These are phyloP conservation scores for Croton laevigatus DNA, from an alignment of 441 rosid genomes.

Conservation along the genomic window DNA sequence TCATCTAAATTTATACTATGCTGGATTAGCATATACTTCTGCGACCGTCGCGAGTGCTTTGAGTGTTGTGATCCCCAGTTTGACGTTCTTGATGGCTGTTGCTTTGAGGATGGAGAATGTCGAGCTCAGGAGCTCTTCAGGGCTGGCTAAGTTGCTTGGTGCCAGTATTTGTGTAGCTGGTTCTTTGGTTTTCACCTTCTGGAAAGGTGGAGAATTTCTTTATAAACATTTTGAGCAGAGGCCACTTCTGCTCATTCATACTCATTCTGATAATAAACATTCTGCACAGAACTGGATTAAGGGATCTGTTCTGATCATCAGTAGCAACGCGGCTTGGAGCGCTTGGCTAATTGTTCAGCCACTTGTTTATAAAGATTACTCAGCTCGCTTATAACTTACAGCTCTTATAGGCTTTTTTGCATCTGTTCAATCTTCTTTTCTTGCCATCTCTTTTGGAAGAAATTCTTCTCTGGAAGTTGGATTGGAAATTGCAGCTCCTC, in stretches of 20 bases:
- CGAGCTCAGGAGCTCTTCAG: constrained; percentile 23
- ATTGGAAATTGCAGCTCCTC: constrained; percentile 41
- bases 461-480: constrained; percentile 40
- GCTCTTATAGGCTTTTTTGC: constrained; percentile 45
- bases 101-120: constrained; percentile 48
- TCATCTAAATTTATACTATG: constrained; percentile 40
- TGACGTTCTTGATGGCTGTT: constrained; percentile 40
- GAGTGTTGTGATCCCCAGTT: constrained; percentile 40
- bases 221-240: constrained; percentile 27
- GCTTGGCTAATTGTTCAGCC: constrained; percentile 45
- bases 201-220: constrained; percentile 40
- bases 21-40: constrained; percentile 38
- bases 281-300: constrained; percentile 36
- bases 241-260: constrained; percentile 33
- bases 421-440: constrained; percentile 39
- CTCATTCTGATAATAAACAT: neutral
- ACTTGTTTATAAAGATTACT: constrained; percentile 32
- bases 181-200: constrained; percentile 44
- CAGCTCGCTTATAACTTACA: constrained; percentile 44
- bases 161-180: constrained; percentile 36
- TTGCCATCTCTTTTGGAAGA: constrained; percentile 37
- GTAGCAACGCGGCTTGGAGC: constrained; percentile 41
- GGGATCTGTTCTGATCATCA: constrained; percentile 40
- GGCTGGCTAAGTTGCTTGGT: constrained; percentile 40
- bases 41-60: constrained; percentile 46